Conservation (phyloP, 1,139 yeast species). For the Suhomyces bolitotheri region DNA sequence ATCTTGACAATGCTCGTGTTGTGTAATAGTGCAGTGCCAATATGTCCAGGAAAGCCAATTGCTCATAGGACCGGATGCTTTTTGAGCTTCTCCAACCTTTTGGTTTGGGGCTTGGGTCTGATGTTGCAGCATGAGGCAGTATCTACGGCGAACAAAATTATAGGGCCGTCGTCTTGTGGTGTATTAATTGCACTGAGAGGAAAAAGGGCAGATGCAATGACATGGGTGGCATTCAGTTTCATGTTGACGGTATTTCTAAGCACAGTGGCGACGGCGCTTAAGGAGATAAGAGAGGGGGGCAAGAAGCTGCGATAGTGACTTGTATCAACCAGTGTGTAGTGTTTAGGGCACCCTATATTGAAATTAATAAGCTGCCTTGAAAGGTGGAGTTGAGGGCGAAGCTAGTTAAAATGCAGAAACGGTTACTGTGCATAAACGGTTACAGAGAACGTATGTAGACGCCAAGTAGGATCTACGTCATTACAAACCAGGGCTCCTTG, state of each 20-base stretch:
- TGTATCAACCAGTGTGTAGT: too few relatives aligned
- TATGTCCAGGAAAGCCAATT: constrained; percentile 44
- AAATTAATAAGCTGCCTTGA: too few relatives aligned
- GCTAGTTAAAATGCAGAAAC: too few relatives aligned
- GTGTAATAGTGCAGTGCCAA: constrained; percentile 49
- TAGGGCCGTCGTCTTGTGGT: constrained; percentile 53
- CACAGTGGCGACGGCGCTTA: constrained; percentile 1
- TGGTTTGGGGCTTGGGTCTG: constrained; percentile 69
- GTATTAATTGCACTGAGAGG: constrained; percentile 51
- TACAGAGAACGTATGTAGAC: too few relatives aligned
- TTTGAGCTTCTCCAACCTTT: constrained; percentile 37
- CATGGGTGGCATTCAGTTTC: constrained; percentile 28
- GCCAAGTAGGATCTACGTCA: too few relatives aligned
- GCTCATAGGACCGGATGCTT: constrained; percentile 35
- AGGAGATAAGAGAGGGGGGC: constrained; percentile 2
- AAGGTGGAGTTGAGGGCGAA: too few relatives aligned
- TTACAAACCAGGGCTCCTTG: too few relatives aligned
- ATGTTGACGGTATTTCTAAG: constrained; percentile 29
- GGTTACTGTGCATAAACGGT: too few relatives aligned
- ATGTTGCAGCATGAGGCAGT: constrained; percentile 68
- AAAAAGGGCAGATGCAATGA: constrained; percentile 43
- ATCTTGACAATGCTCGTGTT: constrained; percentile 41
- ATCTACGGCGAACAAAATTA: constrained; percentile 43
- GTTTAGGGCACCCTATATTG: too few relatives aligned
- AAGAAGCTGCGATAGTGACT: too few relatives aligned